Evolutionary conservation across 192 early-diverging fungal species (phyloP), one percentile per base, ranked within the genome.

Genomic region (Spizellomyces punctatus): DNA sequence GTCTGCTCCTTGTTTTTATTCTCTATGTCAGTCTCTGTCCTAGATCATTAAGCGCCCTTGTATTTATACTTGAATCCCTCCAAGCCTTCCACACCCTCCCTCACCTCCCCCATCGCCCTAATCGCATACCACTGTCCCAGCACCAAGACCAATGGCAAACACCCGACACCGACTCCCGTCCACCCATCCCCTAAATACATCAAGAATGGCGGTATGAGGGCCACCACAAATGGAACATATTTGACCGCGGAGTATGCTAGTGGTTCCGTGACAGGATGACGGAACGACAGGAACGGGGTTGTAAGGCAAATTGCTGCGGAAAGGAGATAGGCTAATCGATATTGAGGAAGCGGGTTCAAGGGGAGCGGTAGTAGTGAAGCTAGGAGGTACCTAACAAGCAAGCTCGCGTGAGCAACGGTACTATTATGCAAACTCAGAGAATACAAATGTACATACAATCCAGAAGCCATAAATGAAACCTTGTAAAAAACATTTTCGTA

Each of bases 51-150:
- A 16, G 59, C 59, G 4, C 59, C 59, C 42, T 61, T 61, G 59
- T 61, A 61, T 41, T 61, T 61, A 42, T 61, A 61, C 36, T 61
- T 61, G 17, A 61, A 27, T 61, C 36, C 36, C 42, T 61, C 59
- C 36, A 61, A 41, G 36, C 42, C 42, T 14, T 61, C 14, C 14
- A 61, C 17, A 41, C 42, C 22, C 16, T 41, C 59, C 17, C 42
- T 41, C 17, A 61, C 42, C 16, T 61, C 59, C 14, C 36, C 42
- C 59, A 61, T 61, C 59, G 36, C 42, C 5, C 16, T 14, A 19
- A 27, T 6, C 4, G 59, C 59, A 41, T 61, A 61, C 59, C 59
- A 61, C 59, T 61, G 59, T 41, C 17, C 17, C 59, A 61, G 16
- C 10, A 61, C 17, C 17, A 61, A 16, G 4, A 17, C 59, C 59